Percentiles rank a stretch among this genome's conserved stretches.
phyloP scores from a whole-genome alignment of 305 asterid genomes.

The Fraxinus sp. region DNA sequence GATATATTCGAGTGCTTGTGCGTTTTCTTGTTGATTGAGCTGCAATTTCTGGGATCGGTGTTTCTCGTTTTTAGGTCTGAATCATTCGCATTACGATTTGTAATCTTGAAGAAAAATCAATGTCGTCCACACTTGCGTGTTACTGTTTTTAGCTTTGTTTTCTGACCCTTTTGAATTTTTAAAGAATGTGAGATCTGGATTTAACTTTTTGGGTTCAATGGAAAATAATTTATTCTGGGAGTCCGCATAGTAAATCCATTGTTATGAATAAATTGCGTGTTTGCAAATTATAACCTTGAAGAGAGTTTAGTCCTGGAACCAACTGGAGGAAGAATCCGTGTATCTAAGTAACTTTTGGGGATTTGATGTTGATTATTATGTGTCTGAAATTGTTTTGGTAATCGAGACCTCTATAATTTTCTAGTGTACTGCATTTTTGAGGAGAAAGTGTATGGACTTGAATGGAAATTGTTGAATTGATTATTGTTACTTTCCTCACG shows the following conservation, averaged over 20 bases:
- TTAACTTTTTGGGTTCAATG: constrained; percentile 6
- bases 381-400: not conserved
- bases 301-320: not conserved
- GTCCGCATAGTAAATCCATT: not conserved
- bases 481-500: constrained; percentile 29
- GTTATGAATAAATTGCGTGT: not conserved
- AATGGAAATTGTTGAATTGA: constrained; percentile 6
- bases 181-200: not conserved
- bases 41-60: constrained; percentile 39
- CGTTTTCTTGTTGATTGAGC: constrained; percentile 22
- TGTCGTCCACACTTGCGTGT: not conserved
- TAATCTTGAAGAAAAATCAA: not conserved
- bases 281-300: not conserved
- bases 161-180: constrained; percentile 15
- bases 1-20: not conserved
- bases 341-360: constrained; percentile 15
- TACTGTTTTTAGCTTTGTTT: not conserved
- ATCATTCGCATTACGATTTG: not conserved
- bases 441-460: not conserved
- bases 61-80: constrained; percentile 10
- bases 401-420: not conserved
- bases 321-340: not conserved
- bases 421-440: not conserved
- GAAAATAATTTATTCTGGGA: not conserved
- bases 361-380: not conserved